Base-by-base conservation (phyloP, 345 rosid species). In the Euphorbia peplus region DNA sequence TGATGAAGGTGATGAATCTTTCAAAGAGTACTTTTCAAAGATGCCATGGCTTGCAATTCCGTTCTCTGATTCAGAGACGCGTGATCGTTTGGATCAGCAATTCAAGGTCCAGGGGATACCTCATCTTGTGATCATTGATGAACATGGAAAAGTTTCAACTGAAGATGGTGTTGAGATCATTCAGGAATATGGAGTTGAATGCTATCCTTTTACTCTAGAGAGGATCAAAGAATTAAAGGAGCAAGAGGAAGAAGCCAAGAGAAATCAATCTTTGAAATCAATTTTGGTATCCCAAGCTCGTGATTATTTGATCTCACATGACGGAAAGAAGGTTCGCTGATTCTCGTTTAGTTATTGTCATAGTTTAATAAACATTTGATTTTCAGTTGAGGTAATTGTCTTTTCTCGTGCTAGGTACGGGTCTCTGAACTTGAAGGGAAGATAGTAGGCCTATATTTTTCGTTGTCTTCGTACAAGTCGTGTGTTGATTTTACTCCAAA, bases 1-100 rank as follows among this genome's bases (percentile, higher is more conserved):
- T 0, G 93, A 91, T 64, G 60, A 72, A 61, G 88, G 87, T 63
- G 89, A 83, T 41, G 82, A 79, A 63, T 76, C 92, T 0, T 90
- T 90, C 67, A 61, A 41, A 0, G 68, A 41, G n/a, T 92, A 92
- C 70, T 86, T 92, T 77, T 74, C 86, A 11, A 83, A 83, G 77
- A 90, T 92, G 98, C 91, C 96, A 0, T 92, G 98, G 96, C 92
- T 90, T 24, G 91, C 96, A 5, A 79, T 92, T 30, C 98, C 91
- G 0, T 92, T 85, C 60, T 78, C 88, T 26, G 90, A 92, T 65
- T 82, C 85, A 0, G 87, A 77, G 24, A 83, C 80, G 0, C 86
- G 92, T 22, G 78, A 74, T 16, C 69, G 66, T 70, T 75, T 92
- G 74, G 77, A 87, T 51, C 60, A 64, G 64, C 11, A 81, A 64